Evolutionary conservation across 2,329 filamentous ascomycete genomes (phyloP), one percentile per base, ranked within the genome.

Genomic region (Penicillium palitans): DNA sequence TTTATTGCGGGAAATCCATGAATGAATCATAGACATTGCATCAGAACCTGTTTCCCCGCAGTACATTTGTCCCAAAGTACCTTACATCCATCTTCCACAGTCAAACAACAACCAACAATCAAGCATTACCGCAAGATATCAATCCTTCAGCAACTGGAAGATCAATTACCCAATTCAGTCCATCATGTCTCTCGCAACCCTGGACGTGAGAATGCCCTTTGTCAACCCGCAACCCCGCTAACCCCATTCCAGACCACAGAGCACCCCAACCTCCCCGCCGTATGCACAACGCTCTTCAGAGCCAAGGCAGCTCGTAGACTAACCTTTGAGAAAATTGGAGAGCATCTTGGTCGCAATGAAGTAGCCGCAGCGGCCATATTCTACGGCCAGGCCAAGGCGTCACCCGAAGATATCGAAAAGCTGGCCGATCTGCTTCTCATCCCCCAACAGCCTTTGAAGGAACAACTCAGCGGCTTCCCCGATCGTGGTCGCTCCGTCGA

Each of bases 301-400:
- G 91, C 90, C 64, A 97, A 96, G 78, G 87, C 90, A 49, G 73
- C 78, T 56, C 89, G 90, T 76, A 83, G 86, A 64, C 83, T 96
- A 37, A 90, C 83, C 68, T 97, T 96, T 72, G 90, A 91, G 72
- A 78, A 84, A 44, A 92, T 97, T 69, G 90, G 86, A 52, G 77
- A 86, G 65, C 81, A 87, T 31, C 82, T 96, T 55, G 87, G 86
- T 62, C 89, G 92, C 63, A 87, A 88, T 70, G 90, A 96, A 77
- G 90, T 96, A 42, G 90, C 91, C 41, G 85, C 90, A 4, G 93
- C 93, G 2, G 92, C 92, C 2, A 80, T 96, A 62, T 97, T 97
- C 83, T 96, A 96, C 74, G 93, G 93, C 31, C 91, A 95, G 74
- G 87, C 89, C 6, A 85, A 85, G 67, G 90, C 91, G 1, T 89